Base-by-base conservation (phyloP, 257 asterid species). In the Leptodermis oblonga region DNA sequence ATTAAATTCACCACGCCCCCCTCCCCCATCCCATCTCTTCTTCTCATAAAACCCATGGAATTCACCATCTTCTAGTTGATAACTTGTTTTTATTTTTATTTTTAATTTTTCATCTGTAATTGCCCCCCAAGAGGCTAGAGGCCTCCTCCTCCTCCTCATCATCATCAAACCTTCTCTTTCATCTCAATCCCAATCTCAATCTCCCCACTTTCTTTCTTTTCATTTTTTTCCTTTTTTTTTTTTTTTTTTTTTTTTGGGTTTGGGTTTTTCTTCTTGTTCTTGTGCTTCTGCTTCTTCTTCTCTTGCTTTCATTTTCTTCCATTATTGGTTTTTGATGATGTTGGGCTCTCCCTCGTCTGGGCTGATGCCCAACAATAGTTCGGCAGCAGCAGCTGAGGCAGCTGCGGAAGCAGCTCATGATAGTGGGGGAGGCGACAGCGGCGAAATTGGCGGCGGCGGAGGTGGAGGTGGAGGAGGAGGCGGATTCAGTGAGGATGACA, bases 1-100 rank as follows among this genome's bases (percentile, higher is more conserved):
- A 81, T 85, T 85, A 78, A 90, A 88, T 93, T 93, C 88, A 90
- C 98, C 96, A 75, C 94, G 73, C 82, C 74, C 83, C 72, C 77
- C 78, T 84, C 93, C 83, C 23, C 30, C n/a, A 26, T 22, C 59
- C 23, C 58, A 12, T 52, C 9, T 52, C 58, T 52, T 33, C 17
- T 26, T 30, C 41, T 86, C 81, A 87, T 89, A 87, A 82, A 83
- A 83, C 87, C 85, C 92, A 77, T 79, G 85, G 83, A 90, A 83
- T 86, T 90, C 98, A 90, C 98, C 95, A 73, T 82, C 84, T 75
- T 79, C 65, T 78, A 37, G 67, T n/a, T 75, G 74, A 70, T 67
- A 70, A 74, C n/a, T n/a, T n/a, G n/a, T n/a, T 52, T 52, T 52
- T 30, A 20, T 52, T 52, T 79, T 54, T 77, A 33, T 70, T 79